Evolutionary conservation across 352 stramenopile species (phyloP), one percentile per base, ranked within the genome.

Genomic region (Pythium rhizo-oryzae): DNA sequence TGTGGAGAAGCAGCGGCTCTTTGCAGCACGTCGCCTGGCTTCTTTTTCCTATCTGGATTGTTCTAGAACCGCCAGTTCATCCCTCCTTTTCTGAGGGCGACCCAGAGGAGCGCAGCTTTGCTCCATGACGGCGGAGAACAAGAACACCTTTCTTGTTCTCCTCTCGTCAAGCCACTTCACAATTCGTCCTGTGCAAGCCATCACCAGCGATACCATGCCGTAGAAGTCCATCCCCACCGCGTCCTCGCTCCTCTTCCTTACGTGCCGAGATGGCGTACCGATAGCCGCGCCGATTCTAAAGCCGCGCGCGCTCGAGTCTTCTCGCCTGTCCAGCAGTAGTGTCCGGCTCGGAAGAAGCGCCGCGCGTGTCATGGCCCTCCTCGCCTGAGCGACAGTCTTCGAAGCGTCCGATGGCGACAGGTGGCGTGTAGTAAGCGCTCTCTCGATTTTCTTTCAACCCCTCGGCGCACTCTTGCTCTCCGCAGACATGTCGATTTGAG

Each of bases 11-110:
- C 18, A 21, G 37, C 47, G 35, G 28, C 28, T 18, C 16, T 24
- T 56, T 47, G 58, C 58, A 49, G 1, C 58, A 57, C 58, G 58
- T 65, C 58, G 58, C 33, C 58, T n/a, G 44, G 54, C 58, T 65
- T 18, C 7, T 30, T 35, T 35, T 2, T 5, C 9, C 21, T 28
- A 37, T 51, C 55, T 2, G 35, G 37, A 35, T 24, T 24, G 9
- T 50, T 62, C 55, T 37, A 0, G 35, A 37, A 33, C 25, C 33
- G 28, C 44, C 37, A 33, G 13, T 15, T 65, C 58, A 53, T 30
- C 30, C 58, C 58, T 65, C 58, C 44, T 43, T 43, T 43, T 11
- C 37, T 12, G n/a, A 6, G 6, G 28, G 28, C 28, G 28, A 18
- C 37, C 15, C 37, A 43, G 15, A 4, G 37, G 37, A 43, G 37